These are phyloP conservation scores for Neofusicoccum kwambonambiense DNA, from an alignment of 2,329 filamentous ascomycete genomes.

Conservation along the genomic window DNA sequence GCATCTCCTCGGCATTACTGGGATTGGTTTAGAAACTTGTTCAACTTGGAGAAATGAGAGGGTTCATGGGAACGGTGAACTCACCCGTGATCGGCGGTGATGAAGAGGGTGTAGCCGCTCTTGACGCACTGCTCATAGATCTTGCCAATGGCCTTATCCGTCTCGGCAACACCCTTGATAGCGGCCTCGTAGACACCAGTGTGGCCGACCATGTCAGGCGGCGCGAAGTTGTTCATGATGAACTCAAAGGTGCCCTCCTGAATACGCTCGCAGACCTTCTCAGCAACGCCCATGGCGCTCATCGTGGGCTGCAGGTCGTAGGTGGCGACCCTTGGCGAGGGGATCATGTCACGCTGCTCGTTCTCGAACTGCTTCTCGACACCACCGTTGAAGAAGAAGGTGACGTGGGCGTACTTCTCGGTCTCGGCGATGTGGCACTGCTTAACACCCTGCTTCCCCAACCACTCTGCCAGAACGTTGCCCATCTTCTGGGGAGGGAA, in stretches of 20 bases:
- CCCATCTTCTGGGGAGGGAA: conserved; percentile 95
- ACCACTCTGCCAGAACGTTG: conserved; percentile 97
- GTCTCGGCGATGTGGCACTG: conserved; percentile 98
- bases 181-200: conserved; percentile 96
- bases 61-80: conserved; percentile 26
- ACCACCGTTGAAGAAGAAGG: conserved; percentile 99
- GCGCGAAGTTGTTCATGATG: conserved; percentile 99
- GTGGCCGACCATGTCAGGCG: conserved; percentile 98
- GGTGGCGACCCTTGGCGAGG: conserved; percentile 90
- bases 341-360: conserved; percentile 89
- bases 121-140: conserved; percentile 94
- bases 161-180: conserved; percentile 77
- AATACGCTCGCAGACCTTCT: conserved; percentile 87
- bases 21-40: not conserved
- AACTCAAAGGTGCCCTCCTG: conserved; percentile 86
- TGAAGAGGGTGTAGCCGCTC: conserved; percentile 88
- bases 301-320: conserved; percentile 96
- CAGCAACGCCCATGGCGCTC: conserved; percentile 85
- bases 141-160: conserved; percentile 88
- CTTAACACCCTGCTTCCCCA: conserved; percentile 82
- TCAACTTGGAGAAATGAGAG: not conserved
- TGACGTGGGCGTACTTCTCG: conserved; percentile 99
- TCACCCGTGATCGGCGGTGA: conserved; percentile 90
- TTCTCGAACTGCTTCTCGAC: conserved; percentile 94
- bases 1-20: conserved; percentile 96